Base-by-base conservation (phyloP, 768 basidiomycete genomes). In the Mycena floridula region DNA sequence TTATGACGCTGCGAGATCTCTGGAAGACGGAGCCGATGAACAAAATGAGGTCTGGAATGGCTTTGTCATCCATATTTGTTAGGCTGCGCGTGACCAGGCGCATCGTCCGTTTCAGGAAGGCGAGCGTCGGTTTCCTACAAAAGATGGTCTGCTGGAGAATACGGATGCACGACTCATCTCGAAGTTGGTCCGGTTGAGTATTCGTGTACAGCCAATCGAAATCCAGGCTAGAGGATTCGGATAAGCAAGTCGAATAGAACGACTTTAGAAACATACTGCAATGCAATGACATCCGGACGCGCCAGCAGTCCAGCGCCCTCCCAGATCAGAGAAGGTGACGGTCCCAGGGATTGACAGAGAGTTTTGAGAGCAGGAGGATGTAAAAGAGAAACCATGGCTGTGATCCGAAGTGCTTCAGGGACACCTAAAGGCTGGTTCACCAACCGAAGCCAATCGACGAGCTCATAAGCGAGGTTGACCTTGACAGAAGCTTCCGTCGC, bases 361-460 rank as follows among this genome's bases (percentile, higher is more conserved):
- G 67, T 62, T 15, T 57, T 54, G 5, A 83, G 36, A 0, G 72
- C 66, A 0, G 72, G 65, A 1, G 59, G 54, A 47, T 80, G 58
- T 15, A 79, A 59, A 18, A 63, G 63, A 11, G 57, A 50, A 23
- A 85, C 49, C 0, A 70, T 57, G 2, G 44, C 44, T 0, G 66
- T 55, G 2, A 83, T 54, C 5, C 71, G 69, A 18, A 49, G 54
- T 16, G 82, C 54, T 38, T 80, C 69, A 0, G 52, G 48, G 1
- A 61, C 11, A 12, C 56, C 52, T 4, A 76, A 51, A 1, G 60
- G 52, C 22, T 59, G 54, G 12, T 67, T 65, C 2, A 69, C 53
- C 1, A 85, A 59, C 27, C 84, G 77, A 25, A 82, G 46, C 74
- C 75, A 79, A 50, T 85, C 82, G n/a, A 86, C 65, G 0, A 87